Conservation (phyloP, 1,284 basidiomycete species). For the Pseudozyma sp. region DNA sequence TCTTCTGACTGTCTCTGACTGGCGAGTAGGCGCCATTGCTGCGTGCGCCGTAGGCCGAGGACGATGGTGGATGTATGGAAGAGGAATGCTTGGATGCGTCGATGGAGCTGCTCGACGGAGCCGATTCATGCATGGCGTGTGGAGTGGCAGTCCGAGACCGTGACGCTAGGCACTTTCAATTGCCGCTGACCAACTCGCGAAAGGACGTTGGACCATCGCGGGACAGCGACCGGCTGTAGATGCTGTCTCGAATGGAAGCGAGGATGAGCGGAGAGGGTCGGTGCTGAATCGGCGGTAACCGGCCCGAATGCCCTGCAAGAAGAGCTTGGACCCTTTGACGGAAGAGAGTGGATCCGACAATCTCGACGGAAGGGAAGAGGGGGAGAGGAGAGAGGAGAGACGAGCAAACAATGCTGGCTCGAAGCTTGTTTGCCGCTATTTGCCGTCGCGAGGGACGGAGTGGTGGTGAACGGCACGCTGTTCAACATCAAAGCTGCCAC, state of each 20-base stretch:
- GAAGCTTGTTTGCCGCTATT: constrained; percentile 17
- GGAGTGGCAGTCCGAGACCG: neutral
- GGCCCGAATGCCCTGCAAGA: neutral
- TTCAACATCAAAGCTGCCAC: neutral
- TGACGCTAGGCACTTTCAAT: neutral
- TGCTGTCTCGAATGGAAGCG: neutral
- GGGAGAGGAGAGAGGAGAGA: neutral
- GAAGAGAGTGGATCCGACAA: constrained; percentile 26
- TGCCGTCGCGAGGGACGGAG: constrained; percentile 1
- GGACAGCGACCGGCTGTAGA: neutral
- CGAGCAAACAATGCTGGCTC: neutral
- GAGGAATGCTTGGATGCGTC: neutral
- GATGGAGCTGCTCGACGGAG: neutral
- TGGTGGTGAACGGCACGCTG: constrained; percentile 3
- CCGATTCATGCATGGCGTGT: constrained; percentile 9
- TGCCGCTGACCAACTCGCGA: constrained; percentile 1
- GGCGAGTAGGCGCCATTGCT: constrained; percentile 29
- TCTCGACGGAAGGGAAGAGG: neutral
- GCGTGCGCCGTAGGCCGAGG: constrained; percentile 1
- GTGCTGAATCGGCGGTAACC: constrained; percentile 12
- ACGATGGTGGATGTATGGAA: constrained; percentile 4
- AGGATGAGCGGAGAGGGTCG: constrained; percentile 9
- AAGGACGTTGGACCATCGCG: neutral
- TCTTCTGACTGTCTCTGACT: constrained; percentile 23
- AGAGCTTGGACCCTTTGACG: constrained; percentile 1